phyloP scores from a whole-genome alignment of 1,284 basidiomycete species.

The Moesziomyces aphidis region DNA sequence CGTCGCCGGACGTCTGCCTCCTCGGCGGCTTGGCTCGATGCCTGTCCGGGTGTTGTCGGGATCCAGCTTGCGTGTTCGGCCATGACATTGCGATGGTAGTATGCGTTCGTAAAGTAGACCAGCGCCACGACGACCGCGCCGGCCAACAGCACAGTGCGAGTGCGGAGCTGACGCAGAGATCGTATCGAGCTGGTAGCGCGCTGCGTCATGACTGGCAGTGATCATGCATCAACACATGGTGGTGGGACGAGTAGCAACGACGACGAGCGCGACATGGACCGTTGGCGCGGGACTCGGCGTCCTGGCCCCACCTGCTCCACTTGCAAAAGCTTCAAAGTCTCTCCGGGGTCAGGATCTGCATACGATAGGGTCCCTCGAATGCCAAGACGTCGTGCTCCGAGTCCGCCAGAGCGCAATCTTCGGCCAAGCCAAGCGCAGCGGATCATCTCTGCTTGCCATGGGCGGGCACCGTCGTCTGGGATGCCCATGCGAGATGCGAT shows the following conservation, averaged over 20 bases:
- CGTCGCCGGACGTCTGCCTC: slow-evolving; percentile 1
- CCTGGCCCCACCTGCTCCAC: no score
- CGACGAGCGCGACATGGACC: no score
- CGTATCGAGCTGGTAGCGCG: background rate
- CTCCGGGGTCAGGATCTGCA: background rate
- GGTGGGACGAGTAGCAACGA: background rate
- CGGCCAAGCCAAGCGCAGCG: background rate
- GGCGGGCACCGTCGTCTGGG: no score
- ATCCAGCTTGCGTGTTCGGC: background rate
- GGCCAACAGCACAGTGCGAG: slow-evolving; percentile 15
- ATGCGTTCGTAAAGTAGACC: slow-evolving; percentile 12
- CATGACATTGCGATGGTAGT: slow-evolving; percentile 3
- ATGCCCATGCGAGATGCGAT: no score
- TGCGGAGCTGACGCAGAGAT: slow-evolving; percentile 7
- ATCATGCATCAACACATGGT: background rate
- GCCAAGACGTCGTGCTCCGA: background rate
- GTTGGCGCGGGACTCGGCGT: no score
- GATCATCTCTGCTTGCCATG: no score
- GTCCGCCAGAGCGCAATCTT: background rate
- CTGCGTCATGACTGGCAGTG: background rate
- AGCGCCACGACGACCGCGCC: slow-evolving; percentile 16
- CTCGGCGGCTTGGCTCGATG: background rate
- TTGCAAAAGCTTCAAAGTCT: background rate
- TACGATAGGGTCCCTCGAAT: no score
- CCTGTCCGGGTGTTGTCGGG: background rate